A percentile compares a stretch with the other conserved stretches of the same genome.
Conservation (phyloP, 148 eudicot genomes). For the Persicaria tinctoria region DNA sequence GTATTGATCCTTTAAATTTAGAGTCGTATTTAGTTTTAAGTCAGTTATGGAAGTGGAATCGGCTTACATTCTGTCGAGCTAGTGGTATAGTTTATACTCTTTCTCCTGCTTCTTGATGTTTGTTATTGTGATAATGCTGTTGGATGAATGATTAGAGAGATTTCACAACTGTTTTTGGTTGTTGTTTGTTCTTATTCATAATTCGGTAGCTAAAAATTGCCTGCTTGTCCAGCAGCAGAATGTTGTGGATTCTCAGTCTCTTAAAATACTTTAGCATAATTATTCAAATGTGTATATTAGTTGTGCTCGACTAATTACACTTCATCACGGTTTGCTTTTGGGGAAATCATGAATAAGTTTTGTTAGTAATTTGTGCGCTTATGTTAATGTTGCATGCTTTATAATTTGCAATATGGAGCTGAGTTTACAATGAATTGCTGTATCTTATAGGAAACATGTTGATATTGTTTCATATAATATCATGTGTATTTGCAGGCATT, state of each 20-base stretch:
- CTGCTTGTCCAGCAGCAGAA: neutral
- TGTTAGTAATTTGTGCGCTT: neutral
- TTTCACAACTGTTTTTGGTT: neutral
- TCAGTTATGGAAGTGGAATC: neutral
- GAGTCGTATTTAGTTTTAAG: neutral
- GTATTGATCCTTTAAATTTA: neutral
- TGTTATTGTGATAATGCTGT: neutral
- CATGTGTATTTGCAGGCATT: constrained; percentile 56
- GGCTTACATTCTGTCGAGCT: neutral
- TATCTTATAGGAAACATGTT: neutral
- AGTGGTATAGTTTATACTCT: no score
- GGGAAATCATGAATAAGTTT: neutral
- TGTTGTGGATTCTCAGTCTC: neutral
- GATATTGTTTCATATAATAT: neutral
- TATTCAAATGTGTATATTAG: neutral
- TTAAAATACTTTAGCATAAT: no score
- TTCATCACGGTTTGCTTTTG: no score
- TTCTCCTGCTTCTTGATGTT: neutral
- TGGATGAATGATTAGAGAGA: neutral
- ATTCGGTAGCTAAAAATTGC: neutral
- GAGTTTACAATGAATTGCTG: neutral
- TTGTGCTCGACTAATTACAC: neutral
- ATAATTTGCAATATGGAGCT: neutral
- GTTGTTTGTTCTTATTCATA: neutral
- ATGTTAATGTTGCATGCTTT: neutral